A percentile compares a stretch with the other conserved stretches of the same genome.
These are phyloP conservation scores for Sesbania bispinosa DNA, from an alignment of 306 rosid species.

Conservation along the genomic window DNA sequence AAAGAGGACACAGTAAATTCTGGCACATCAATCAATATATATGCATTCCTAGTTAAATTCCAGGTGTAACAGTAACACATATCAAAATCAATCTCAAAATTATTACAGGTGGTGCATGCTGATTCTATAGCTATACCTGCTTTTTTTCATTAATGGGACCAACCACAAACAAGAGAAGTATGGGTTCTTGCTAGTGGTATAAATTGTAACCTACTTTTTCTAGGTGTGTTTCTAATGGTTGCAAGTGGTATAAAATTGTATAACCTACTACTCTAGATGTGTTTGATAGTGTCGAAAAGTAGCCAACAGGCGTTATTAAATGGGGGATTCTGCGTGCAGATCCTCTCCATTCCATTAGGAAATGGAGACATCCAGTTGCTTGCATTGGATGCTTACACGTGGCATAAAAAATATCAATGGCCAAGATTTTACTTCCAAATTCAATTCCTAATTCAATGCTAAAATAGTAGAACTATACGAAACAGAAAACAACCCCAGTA, in stretches of 20 bases:
- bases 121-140: background rate
- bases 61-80: background rate
- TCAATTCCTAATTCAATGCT: too few relatives aligned
- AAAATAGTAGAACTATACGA: too few relatives aligned
- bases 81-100: constrained; percentile 5
- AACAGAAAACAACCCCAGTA: too few relatives aligned
- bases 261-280: constrained; percentile 16
- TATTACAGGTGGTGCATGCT: constrained; percentile 6
- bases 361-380: too few relatives aligned
- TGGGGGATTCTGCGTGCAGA: too few relatives aligned
- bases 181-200: constrained; percentile 26
- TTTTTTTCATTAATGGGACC: constrained; percentile 31
- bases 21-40: background rate
- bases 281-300: constrained; percentile 21
- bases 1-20: background rate
- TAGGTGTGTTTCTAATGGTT: constrained; percentile 24
- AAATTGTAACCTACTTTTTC: constrained; percentile 16
- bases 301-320: background rate
- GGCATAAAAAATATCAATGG: too few relatives aligned
- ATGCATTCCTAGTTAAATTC: constrained; percentile 19
- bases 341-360: too few relatives aligned
- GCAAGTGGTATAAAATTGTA: background rate
- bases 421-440: too few relatives aligned
- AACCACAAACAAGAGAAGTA: constrained; percentile 26
- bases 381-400: too few relatives aligned